Percentiles rank a stretch among this genome's conserved stretches.
These are phyloP conservation scores for Benincasa hispida DNA, from an alignment of 306 rosid species.

Conservation along the genomic window DNA sequence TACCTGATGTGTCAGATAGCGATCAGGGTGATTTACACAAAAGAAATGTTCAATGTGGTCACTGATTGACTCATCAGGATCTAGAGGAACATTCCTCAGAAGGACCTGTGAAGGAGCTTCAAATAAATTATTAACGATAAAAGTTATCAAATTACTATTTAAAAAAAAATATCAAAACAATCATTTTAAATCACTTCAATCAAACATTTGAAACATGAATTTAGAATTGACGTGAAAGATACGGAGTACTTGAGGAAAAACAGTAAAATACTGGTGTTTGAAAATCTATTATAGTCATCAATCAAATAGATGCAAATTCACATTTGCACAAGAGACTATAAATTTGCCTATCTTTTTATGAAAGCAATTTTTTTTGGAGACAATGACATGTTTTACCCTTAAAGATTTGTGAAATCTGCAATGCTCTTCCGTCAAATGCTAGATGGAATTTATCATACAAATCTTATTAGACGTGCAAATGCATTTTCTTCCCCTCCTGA, in stretches of 20 bases:
- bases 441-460: no score
- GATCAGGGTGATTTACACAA: constrained; percentile 79
- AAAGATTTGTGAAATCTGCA: no score
- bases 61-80: constrained; percentile 73
- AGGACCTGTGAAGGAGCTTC: constrained; percentile 43
- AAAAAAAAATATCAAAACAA: background rate
- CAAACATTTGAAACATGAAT: background rate
- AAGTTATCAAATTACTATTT: background rate
- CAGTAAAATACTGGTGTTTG: background rate
- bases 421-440: no score
- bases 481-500: no score
- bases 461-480: no score
- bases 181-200: background rate
- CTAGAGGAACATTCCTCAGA: constrained; percentile 83
- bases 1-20: constrained; percentile 81
- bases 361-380: no score
- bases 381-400: no score
- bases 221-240: background rate
- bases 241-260: background rate
- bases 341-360: no score
- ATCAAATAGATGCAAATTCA: no score
- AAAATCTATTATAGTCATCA: no score
- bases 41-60: constrained; percentile 92
- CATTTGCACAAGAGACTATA: no score
- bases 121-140: constrained; percentile 2